Base-by-base conservation (phyloP, 2,329 filamentous ascomycete genomes). In the Pestalotiopsis sp. region DNA sequence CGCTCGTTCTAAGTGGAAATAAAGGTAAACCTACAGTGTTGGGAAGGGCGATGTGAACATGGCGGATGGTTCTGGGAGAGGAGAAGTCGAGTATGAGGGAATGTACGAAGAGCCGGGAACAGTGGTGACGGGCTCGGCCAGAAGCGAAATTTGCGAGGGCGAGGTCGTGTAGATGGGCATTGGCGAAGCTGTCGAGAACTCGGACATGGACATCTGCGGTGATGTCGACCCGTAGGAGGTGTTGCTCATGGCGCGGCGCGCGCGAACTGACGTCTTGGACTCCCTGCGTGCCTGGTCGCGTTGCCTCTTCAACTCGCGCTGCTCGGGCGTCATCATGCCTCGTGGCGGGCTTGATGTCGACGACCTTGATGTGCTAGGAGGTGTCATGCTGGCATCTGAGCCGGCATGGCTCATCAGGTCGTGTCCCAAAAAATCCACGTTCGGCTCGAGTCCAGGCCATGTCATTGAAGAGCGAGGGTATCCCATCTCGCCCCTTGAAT, bases 291-390 rank as follows among this genome's bases (percentile, higher is more conserved):
- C 86, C 72, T 86, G 86, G 72, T 90, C 88, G 70, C 85, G 83
- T 73, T 91, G 88, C 69, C 88, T 84, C 80, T 88, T 90, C 57
- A 90, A 76, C 74, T 90, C 88, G 71, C 88, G 85, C 76, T 90
- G 88, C 75, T 90, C 88, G 6, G 87, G 81, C 5, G 87, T 88
- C 75, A 90, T 82, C 49, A 80, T 81, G 60, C 80, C 79, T 70
- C 85, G 83, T 5, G 88, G 87, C 31, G 88, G 88, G 78, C 88
- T 91, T 25, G 85, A 85, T 52, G 88, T 88, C 62, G 85, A 79
- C 25, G 87, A 89, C 78, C 85, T 82, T 31, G 86, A 83, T 49
- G 79, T 80, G 68, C 79, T 82, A 27, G 84, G 84, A 45, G 86
- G 84, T 25, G 85, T 86, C 62, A 87, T 77, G 77, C 84, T 87